Evolutionary conservation across 2,329 filamentous ascomycete genomes (phyloP), one percentile per base, ranked within the genome.

Genomic region (Sclerotinia subarctica): DNA sequence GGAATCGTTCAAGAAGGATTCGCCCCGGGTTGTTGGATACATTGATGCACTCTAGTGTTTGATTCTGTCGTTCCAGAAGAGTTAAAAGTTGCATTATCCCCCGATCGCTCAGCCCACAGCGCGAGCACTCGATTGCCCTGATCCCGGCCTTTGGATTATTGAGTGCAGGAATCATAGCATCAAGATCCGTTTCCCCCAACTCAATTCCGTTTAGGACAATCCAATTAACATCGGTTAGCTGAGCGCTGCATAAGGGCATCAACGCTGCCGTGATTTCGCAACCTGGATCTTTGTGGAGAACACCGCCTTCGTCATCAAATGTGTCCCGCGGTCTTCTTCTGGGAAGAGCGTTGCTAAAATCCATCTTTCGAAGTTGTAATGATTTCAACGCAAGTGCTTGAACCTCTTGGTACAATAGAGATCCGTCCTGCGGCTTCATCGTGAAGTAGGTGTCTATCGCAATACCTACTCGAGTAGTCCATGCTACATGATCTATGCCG

Each of bases 211-310:
- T 91, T 69, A 92, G 78, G 29, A 86, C 82, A 65, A 92, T 84
- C 89, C 89, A 92, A 75, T 90, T 87, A 24, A 91, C 86, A 73
- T 88, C 89, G 0, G 89, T 91, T 32, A 88, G 82, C 72, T 89
- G 85, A 70, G 86, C 84, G 70, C 86, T 86, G 77, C 88, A 90
- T 7, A 91, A 79, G 1, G 89, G 88, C 72, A 90, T 88, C 6
- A 92, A 80, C 2, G 88, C 89, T 75, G 90, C 88, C 24, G 89
- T 86, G 60, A 92, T 88, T 52, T 88, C 89, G 74, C 88, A 90
- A 0, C 89, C 89, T 7, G 85, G 82, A 74, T 90, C 88, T 72
- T 84, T 83, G 21, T 79, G 80, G 38, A 82, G 80, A 64, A 81
- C 82, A 32, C 77, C 77, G n/a, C 82, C 81, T 66, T 82, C 83